Percentiles rank a stretch among this genome's conserved stretches.
phyloP scores from a whole-genome alignment of 2,329 filamentous ascomycete species.

The Hypomyces rosellus region DNA sequence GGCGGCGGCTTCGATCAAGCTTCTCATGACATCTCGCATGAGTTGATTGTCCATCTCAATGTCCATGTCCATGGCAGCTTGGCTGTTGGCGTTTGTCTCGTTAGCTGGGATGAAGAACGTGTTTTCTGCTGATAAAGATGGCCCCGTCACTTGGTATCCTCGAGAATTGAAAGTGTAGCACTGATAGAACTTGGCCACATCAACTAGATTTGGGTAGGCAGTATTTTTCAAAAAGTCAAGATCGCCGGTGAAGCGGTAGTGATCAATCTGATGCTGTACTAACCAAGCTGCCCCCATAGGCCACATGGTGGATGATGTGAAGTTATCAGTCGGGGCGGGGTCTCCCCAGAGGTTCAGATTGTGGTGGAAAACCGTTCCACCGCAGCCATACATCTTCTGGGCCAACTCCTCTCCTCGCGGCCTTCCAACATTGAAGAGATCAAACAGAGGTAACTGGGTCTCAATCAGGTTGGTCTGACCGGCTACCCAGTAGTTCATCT shows the following conservation, averaged over 20 bases:
- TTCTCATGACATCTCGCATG: conserved; percentile 10
- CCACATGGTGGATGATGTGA: conserved; percentile 25
- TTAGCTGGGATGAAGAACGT: conserved; percentile 16
- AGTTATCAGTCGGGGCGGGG: conserved; percentile 24
- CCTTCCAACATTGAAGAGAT: conserved; percentile 23
- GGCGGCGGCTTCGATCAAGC: conserved; percentile 6
- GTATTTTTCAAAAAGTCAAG: conserved; percentile 16
- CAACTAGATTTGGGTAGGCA: conserved; percentile 23
- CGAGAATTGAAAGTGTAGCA: conserved; percentile 27
- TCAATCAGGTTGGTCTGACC: conserved; percentile 26
- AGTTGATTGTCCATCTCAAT: conserved; percentile 24
- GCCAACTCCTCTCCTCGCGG: conserved; percentile 25
- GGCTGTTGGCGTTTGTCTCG: conserved; percentile 1
- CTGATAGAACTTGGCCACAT: conserved; percentile 26
- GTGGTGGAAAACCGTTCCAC: conserved; percentile 26
- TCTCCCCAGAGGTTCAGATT: conserved; percentile 30
- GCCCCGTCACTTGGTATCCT: conserved; percentile 20
- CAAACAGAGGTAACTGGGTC: conserved; percentile 30
- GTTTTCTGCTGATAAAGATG: conserved; percentile 24
- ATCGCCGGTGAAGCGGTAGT: conserved; percentile 29
- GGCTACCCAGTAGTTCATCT: conserved; percentile 44
- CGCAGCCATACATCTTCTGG: conserved; percentile 26
- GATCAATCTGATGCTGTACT: conserved; percentile 32
- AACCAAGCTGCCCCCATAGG: conserved; percentile 36
- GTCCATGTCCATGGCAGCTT: conserved; percentile 14